Percentiles rank a stretch among this genome's conserved stretches.
phyloP scores from a whole-genome alignment of 2,329 filamentous ascomycete species.

The Gaeumannomyces sp. region DNA sequence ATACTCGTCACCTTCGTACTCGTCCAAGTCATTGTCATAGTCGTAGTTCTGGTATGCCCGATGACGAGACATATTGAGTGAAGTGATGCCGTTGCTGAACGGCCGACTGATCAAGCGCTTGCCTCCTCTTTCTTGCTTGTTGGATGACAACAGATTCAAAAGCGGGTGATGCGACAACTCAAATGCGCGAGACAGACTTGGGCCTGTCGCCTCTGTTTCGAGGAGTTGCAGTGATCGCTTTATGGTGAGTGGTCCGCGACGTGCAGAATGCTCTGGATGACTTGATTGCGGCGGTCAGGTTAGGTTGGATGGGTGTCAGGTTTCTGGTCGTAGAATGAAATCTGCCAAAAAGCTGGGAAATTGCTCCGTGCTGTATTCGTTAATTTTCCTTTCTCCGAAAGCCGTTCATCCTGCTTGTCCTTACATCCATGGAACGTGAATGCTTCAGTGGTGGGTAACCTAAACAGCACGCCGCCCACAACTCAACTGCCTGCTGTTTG shows the following conservation, averaged over 20 bases:
- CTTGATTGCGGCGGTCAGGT: not conserved
- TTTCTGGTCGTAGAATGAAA: not conserved
- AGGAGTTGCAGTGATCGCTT: not conserved
- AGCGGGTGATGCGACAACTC: not conserved
- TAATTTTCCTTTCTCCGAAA: not conserved
- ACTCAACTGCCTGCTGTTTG: not conserved
- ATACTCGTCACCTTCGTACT: slow-evolving; percentile 40
- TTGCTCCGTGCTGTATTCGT: not conserved
- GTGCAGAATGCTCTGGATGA: not conserved
- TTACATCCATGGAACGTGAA: not conserved
- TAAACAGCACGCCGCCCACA: no score
- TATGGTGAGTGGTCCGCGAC: not conserved
- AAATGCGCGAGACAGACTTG: not conserved
- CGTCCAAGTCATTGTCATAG: slow-evolving; percentile 45
- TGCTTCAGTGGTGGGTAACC: not conserved
- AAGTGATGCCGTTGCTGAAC: not conserved
- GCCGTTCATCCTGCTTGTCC: not conserved
- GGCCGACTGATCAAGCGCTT: not conserved
- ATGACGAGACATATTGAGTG: slow-evolving; percentile 37
- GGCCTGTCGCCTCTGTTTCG: not conserved
- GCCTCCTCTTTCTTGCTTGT: not conserved
- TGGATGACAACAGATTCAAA: not conserved
- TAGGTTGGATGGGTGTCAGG: not conserved
- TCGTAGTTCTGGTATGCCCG: slow-evolving; percentile 41
- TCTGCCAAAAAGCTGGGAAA: not conserved